Evolutionary conservation across 768 basidiomycete species (phyloP).

Genomic region (Pulveroboletus sp.): DNA sequence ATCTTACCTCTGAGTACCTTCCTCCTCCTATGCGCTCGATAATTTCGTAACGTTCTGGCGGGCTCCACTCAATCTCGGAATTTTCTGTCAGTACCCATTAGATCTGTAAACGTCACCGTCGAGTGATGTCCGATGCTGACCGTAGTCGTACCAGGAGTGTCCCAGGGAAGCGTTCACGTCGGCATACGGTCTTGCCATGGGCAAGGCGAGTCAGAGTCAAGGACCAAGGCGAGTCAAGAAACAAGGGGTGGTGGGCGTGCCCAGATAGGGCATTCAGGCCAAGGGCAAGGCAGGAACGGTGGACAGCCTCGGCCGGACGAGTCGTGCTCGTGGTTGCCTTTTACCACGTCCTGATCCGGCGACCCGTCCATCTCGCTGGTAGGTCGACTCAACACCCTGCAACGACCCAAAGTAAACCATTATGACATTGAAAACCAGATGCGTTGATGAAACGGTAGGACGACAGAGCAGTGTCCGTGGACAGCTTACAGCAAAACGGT

Average conservation of each 20-base stretch:
- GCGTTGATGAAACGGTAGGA: constrained; percentile 21
- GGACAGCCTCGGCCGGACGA: constrained; percentile 19
- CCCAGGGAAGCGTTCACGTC: constrained; percentile 57
- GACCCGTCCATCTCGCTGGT: not conserved
- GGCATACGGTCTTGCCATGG: constrained; percentile 50
- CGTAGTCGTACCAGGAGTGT: constrained; percentile 59
- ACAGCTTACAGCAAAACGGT: constrained; percentile 23
- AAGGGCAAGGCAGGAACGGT: constrained; percentile 13
- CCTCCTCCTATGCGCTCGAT: constrained; percentile 60
- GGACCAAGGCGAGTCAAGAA: constrained; percentile 14
- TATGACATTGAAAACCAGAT: constrained; percentile 20
- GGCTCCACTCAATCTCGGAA: constrained; percentile 57
- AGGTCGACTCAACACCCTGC: not conserved
- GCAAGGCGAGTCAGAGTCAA: constrained; percentile 12
- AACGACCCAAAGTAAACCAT: constrained; percentile 11
- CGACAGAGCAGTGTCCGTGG: constrained; percentile 24
- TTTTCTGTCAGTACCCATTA: constrained; percentile 38
- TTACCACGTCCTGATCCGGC: constrained; percentile 7
- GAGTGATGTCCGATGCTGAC: constrained; percentile 28
- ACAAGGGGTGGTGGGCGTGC: constrained; percentile 14
- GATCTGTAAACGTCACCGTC: not conserved
- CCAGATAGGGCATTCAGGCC: constrained; percentile 25
- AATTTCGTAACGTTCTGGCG: constrained; percentile 64
- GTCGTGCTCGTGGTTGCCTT: constrained; percentile 3
- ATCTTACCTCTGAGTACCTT: constrained; percentile 56